A percentile compares a stretch with the other conserved stretches of the same genome.
Evolutionary conservation across 73 alveolate genomes (phyloP).

Genomic region (Tetrahymena malaccensis): DNA sequence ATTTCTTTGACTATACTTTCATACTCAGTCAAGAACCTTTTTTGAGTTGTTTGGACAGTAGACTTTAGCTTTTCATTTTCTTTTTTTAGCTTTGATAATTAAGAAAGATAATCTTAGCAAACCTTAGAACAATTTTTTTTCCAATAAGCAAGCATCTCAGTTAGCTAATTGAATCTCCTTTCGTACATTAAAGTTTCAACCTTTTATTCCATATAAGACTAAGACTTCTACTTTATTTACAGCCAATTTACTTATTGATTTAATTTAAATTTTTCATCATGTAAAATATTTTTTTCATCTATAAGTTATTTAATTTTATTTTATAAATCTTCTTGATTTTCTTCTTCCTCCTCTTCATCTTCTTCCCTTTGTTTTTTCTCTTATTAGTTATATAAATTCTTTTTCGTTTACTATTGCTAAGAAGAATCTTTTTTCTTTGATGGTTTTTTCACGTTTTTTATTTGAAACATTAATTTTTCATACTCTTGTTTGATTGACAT

Average conservation of each 20-base stretch:
- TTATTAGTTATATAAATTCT: not conserved
- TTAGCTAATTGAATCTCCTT: not conserved
- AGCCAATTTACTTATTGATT: not conserved
- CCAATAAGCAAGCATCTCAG: not conserved
- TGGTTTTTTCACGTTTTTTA: not conserved
- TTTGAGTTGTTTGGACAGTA: not conserved
- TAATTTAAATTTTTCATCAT: not conserved
- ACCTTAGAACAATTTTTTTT: not conserved
- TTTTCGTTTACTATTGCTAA: not conserved
- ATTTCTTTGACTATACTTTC: not conserved
- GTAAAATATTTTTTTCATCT: not conserved
- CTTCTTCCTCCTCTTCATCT: not conserved
- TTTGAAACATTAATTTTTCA: not conserved
- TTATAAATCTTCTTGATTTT: not conserved
- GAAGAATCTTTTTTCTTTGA: not conserved
- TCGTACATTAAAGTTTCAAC: not conserved
- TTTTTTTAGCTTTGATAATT: not conserved
- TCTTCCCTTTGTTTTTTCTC: not conserved
- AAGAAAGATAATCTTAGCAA: not conserved
- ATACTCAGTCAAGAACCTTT: not conserved
- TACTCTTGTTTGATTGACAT: not conserved
- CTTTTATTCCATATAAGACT: not conserved
- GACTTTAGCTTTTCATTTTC: not conserved
- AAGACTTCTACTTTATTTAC: not conserved
- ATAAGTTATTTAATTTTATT: not conserved